Evolutionary conservation across 768 basidiomycete genomes (phyloP).

Genomic region (Amyloporia xantha): DNA sequence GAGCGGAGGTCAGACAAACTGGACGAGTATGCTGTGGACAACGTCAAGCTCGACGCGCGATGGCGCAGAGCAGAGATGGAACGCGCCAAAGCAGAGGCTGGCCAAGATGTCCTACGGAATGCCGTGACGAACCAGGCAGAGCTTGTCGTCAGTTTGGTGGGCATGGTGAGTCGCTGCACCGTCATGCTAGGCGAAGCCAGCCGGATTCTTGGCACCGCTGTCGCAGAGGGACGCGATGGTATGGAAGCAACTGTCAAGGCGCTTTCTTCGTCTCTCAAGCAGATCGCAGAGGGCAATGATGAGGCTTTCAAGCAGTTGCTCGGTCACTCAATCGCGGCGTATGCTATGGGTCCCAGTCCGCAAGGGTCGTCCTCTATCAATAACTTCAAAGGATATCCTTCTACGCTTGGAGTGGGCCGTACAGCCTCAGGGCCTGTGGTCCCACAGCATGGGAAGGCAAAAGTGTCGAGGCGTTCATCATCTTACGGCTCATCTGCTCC

Average conservation of each 20-base stretch:
- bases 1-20: conserved; percentile 75
- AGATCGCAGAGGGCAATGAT: conserved; percentile 61
- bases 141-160: conserved; percentile 63
- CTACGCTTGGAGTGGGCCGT: conserved; percentile 39
- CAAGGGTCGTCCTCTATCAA: conserved; percentile 29
- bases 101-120: conserved; percentile 55
- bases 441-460: conserved; percentile 22
- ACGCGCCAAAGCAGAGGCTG: conserved; percentile 54
- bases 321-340: conserved; percentile 59
- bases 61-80: conserved; percentile 69
- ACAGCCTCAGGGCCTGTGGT: conserved; percentile 45
- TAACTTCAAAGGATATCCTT: conserved; percentile 44
- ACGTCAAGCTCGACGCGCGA: conserved; percentile 62
- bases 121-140: conserved; percentile 60
- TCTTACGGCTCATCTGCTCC: conserved; percentile 32
- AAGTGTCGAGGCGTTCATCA: conserved; percentile 36
- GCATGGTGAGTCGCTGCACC: conserved; percentile 76
- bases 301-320: conserved; percentile 59
- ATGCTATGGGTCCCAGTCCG: conserved; percentile 33
- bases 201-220: conserved; percentile 34
- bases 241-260: conserved; percentile 35
- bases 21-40: conserved; percentile 64
- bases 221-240: conserved; percentile 32
- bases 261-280: conserved; percentile 45
- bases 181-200: conserved; percentile 59